Conservation (phyloP, 2,329 filamentous ascomycete genomes). For the Parastagonospora nodorum region DNA sequence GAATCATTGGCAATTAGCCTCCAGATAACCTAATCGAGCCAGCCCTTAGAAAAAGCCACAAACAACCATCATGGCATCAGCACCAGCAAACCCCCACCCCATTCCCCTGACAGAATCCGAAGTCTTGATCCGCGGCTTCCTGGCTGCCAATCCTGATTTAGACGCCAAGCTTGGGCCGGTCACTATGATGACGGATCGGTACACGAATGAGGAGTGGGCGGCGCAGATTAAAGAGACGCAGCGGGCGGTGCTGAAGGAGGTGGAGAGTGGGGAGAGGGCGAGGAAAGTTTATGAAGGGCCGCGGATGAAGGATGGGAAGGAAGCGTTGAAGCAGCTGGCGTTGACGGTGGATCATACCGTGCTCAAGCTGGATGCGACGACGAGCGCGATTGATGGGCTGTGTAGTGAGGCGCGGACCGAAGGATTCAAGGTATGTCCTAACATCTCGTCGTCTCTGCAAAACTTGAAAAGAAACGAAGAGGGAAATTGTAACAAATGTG, state of each 20-base stretch:
- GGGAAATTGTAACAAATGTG: background rate
- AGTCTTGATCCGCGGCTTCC: constrained; percentile 37
- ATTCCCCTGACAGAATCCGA: constrained; percentile 40
- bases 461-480: background rate
- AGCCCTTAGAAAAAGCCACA: constrained; percentile 3
- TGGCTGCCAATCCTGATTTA: constrained; percentile 40
- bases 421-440: constrained; percentile 49
- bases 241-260: constrained; percentile 32
- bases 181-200: constrained; percentile 48
- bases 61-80: constrained; percentile 7
- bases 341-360: constrained; percentile 56
- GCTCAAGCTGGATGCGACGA: constrained; percentile 55
- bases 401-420: constrained; percentile 60
- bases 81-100: constrained; percentile 26
- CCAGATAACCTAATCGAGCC: constrained; percentile 3
- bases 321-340: constrained; percentile 36
- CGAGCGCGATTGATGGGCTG: constrained; percentile 57
- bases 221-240: constrained; percentile 47
- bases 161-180: constrained; percentile 34
- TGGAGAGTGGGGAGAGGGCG: constrained; percentile 33
- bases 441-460: background rate
- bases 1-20: constrained; percentile 4
- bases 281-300: constrained; percentile 35
- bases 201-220: constrained; percentile 54
- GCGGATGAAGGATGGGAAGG: constrained; percentile 29